Evolutionary conservation across 2,329 filamentous ascomycete species (phyloP).

Genomic region (Biscogniauxia mediterranea): DNA sequence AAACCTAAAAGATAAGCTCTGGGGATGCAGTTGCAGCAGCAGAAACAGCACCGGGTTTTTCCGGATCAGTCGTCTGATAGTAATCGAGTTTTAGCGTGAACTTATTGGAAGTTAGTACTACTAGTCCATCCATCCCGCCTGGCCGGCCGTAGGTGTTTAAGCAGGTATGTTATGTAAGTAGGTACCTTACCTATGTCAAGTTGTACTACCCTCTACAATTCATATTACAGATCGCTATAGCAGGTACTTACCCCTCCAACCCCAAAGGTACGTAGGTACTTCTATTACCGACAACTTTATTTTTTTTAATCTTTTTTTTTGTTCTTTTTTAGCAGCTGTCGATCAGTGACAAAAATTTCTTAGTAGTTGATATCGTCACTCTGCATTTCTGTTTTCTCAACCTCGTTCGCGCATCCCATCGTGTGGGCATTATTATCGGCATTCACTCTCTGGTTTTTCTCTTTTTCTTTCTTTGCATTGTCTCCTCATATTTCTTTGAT

Average conservation of each 20-base stretch:
- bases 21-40: too few relatives aligned
- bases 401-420: not conserved
- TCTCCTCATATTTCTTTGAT: not conserved
- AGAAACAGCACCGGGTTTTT: too few relatives aligned
- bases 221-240: too few relatives aligned
- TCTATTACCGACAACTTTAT: not conserved
- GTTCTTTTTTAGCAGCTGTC: not conserved
- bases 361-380: not conserved
- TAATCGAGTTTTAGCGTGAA: too few relatives aligned
- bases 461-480: not conserved
- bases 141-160: too few relatives aligned
- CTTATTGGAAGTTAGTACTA: too few relatives aligned
- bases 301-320: not conserved
- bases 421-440: not conserved
- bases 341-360: slow-evolving; percentile 1
- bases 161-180: not conserved
- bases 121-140: not conserved
- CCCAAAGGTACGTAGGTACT: not conserved
- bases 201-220: too few relatives aligned
- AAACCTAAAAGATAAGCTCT: not conserved
- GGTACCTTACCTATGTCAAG: not conserved
- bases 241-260: too few relatives aligned
- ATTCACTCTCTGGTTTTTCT: not conserved
- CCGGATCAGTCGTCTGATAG: too few relatives aligned
- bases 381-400: not conserved